Conservation (phyloP, 2,329 filamentous ascomycete species). For the Huntiella moniliformis region DNA sequence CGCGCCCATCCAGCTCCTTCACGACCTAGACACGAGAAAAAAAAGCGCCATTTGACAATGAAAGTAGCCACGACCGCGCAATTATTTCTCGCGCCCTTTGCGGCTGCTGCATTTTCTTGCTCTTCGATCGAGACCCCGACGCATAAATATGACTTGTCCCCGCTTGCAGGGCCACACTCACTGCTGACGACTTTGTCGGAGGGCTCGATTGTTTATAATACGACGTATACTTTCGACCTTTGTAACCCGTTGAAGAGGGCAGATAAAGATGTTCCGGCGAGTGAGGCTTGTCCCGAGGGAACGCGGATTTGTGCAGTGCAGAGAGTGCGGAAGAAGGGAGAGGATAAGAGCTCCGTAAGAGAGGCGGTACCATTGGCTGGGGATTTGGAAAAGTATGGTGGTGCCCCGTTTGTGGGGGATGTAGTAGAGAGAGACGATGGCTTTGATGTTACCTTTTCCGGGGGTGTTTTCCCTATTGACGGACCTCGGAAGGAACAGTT, state of each 20-base stretch:
- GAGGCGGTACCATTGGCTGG: constrained; percentile 58
- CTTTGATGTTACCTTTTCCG: constrained; percentile 46
- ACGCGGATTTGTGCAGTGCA: constrained; percentile 64
- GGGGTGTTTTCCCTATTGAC: constrained; percentile 34
- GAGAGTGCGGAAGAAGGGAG: constrained; percentile 31
- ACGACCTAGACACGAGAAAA: no score
- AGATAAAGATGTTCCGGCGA: constrained; percentile 30
- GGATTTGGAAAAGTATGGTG: constrained; percentile 39
- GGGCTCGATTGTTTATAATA: constrained; percentile 42
- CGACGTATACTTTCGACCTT: constrained; percentile 65
- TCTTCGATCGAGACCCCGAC: constrained; percentile 38
- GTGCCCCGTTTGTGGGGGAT: constrained; percentile 42
- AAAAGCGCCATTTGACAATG: neutral
- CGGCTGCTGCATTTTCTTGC: constrained; percentile 39
- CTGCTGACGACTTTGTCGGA: constrained; percentile 40
- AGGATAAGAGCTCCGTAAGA: constrained; percentile 28
- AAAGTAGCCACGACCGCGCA: neutral
- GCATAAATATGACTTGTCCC: constrained; percentile 43
- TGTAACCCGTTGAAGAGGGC: constrained; percentile 48
- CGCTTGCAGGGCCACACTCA: constrained; percentile 47
- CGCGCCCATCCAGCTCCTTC: no score
- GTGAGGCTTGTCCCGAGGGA: constrained; percentile 47
- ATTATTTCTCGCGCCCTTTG: constrained; percentile 19
- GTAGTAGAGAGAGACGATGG: constrained; percentile 40
- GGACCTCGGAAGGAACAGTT: constrained; percentile 30